These are phyloP conservation scores for Leccinum solheimii DNA, from an alignment of 1,284 basidiomycete genomes.

Conservation along the genomic window DNA sequence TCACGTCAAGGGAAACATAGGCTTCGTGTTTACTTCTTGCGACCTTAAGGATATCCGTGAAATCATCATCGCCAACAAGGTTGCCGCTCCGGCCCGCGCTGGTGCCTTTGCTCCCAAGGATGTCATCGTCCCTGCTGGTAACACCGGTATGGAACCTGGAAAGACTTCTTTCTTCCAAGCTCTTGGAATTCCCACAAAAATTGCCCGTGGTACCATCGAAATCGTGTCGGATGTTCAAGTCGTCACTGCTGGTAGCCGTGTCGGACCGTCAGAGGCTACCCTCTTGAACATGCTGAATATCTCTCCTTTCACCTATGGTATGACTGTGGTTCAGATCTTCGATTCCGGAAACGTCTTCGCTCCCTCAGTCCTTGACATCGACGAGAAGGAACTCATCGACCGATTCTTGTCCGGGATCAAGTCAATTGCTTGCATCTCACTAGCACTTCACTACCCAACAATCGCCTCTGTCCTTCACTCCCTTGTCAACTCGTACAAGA, in stretches of 20 bases:
- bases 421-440: constrained; percentile 93
- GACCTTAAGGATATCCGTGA: constrained; percentile 97
- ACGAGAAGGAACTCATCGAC: constrained; percentile 87
- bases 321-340: constrained; percentile 94
- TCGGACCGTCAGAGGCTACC: constrained; percentile 96
- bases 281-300: constrained; percentile 99
- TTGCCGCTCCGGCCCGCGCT: constrained; percentile 97
- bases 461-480: constrained; percentile 92
- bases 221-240: constrained; percentile 98
- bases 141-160: constrained; percentile 99
- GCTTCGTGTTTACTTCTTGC: constrained; percentile 94
- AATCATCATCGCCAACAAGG: constrained; percentile 93
- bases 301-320: constrained; percentile 98
- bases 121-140: constrained; percentile 90
- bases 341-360: constrained; percentile 91
- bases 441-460: constrained; percentile 96
- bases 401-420: constrained; percentile 93
- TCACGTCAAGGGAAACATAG: constrained; percentile 96
- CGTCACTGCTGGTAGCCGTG: constrained; percentile 88
- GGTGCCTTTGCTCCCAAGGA: constrained; percentile 94
- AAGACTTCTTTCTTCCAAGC: constrained; percentile 99
- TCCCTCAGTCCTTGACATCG: constrained; percentile 90
- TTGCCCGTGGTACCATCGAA: constrained; percentile 99
- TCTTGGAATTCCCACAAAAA: constrained; percentile 99
- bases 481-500: constrained; percentile 99